Evolutionary conservation across 441 rosid genomes (phyloP).

Genomic region (Pelargonium citronellum): DNA sequence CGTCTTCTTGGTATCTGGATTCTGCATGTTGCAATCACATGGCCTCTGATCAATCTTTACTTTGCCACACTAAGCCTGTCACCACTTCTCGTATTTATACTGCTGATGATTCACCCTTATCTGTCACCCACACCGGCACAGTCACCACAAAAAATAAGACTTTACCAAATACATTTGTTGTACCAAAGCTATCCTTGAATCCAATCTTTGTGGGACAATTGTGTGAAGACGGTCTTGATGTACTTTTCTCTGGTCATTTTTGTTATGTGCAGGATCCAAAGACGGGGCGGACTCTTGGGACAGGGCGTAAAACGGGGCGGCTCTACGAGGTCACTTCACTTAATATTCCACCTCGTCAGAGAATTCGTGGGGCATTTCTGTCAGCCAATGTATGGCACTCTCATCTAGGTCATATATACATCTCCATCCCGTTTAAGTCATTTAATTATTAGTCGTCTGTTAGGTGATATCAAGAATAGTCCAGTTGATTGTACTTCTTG

Average conservation of each 20-base stretch:
- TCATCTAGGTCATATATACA: constrained; percentile 10
- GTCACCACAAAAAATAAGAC: neutral
- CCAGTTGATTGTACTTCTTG: neutral
- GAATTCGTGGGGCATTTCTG: neutral
- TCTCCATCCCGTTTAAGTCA: neutral
- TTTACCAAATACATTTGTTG: neutral
- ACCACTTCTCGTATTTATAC: neutral
- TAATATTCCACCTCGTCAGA: neutral
- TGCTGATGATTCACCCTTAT: constrained; percentile 1
- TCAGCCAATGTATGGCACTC: neutral
- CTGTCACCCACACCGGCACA: neutral
- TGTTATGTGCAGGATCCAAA: constrained; percentile 15
- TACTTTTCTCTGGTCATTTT: constrained; percentile 1
- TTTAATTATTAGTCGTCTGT: neutral
- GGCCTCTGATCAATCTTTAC: neutral
- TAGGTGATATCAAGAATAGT: neutral
- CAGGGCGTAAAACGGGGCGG: neutral
- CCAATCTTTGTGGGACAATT: constrained; percentile 10
- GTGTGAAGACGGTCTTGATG: constrained; percentile 7
- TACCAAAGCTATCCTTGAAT: constrained; percentile 14
- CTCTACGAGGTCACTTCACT: constrained; percentile 16
- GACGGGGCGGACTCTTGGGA: constrained; percentile 12
- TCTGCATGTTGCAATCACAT: constrained; percentile 21
- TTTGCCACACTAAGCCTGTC: neutral
- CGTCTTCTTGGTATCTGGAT: constrained; percentile 12